Evolutionary conservation across 225 moss, liverwort and hornwort genomes (phyloP).

Genomic region (Climacium dendroides): DNA sequence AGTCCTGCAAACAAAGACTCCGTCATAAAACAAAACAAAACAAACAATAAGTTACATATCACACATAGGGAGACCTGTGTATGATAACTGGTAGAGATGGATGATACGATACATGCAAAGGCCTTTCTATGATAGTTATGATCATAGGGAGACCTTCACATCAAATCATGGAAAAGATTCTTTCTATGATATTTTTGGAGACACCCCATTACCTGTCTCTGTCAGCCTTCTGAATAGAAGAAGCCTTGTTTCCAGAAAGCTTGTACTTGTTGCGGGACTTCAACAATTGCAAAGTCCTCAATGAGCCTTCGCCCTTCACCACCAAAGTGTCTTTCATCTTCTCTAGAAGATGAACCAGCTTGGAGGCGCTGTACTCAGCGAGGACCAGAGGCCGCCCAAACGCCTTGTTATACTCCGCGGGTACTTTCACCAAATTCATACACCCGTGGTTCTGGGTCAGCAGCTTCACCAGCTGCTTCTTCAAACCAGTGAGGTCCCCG

Average conservation of each 20-base stretch:
- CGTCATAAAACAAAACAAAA: not conserved
- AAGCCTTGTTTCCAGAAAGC: constrained; percentile 5
- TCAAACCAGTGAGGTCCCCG: constrained; percentile 43
- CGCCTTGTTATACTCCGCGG: constrained; percentile 54
- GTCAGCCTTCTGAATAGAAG: constrained; percentile 2
- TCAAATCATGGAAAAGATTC: not conserved
- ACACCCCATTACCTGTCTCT: not conserved
- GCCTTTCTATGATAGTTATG: not conserved
- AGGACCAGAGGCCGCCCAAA: constrained; percentile 41
- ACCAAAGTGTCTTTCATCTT: constrained; percentile 58
- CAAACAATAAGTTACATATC: too few species aligned
- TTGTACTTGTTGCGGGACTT: constrained; percentile 55
- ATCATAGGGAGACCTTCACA: not conserved
- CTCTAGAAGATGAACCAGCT: constrained; percentile 50
- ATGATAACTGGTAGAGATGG: not conserved
- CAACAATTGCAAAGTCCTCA: constrained; percentile 39
- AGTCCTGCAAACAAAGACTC: not conserved
- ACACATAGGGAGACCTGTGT: not conserved
- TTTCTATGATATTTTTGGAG: too few species aligned
- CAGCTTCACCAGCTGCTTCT: constrained; percentile 55
- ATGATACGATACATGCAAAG: not conserved
- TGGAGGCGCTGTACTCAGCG: constrained; percentile 40
- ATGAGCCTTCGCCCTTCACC: constrained; percentile 32
- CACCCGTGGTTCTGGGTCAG: constrained; percentile 38
- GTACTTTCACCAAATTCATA: constrained; percentile 52